phyloP scores from a whole-genome alignment of 306 rosid genomes.

The Erythrophleum fordii region DNA sequence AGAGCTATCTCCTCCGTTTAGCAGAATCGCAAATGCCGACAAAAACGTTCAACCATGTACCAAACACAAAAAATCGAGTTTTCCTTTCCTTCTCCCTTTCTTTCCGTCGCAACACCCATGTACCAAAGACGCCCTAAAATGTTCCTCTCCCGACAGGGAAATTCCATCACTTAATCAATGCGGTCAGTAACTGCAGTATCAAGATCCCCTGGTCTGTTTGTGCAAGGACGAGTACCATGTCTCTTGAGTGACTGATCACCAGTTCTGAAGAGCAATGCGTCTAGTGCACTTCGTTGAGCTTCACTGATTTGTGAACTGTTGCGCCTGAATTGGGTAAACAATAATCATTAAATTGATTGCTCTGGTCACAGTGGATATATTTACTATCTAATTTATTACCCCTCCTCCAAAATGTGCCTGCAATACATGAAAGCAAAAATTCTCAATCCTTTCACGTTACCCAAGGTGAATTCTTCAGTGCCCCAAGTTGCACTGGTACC shows the following conservation, averaged over 20 bases:
- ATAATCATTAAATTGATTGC: constrained; percentile 14
- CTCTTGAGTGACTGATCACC: constrained; percentile 96
- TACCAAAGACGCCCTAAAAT: too few species aligned
- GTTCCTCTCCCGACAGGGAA: too few species aligned
- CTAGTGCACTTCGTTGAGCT: constrained; percentile 94
- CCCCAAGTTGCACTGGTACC: too few species aligned
- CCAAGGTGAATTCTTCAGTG: neutral
- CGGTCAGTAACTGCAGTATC: constrained; percentile 91
- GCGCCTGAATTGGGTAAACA: constrained; percentile 63
- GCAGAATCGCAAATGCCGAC: too few species aligned
- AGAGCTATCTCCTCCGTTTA: too few species aligned
- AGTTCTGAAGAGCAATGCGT: constrained; percentile 56
- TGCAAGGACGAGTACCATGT: constrained; percentile 89
- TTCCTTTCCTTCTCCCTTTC: too few species aligned
- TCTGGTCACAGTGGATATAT: neutral
- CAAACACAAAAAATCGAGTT: too few species aligned
- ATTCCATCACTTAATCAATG: constrained; percentile 91
- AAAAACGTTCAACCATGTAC: too few species aligned
- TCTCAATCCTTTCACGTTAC: neutral
- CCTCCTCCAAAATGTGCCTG: neutral
- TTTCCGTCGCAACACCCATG: too few species aligned
- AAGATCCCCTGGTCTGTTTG: constrained; percentile 95
- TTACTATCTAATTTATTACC: constrained; percentile 4
- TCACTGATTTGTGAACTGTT: constrained; percentile 88
- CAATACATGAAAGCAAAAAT: neutral